Base-by-base conservation (phyloP, 129 eudicot genomes). In the Mikania micrantha region DNA sequence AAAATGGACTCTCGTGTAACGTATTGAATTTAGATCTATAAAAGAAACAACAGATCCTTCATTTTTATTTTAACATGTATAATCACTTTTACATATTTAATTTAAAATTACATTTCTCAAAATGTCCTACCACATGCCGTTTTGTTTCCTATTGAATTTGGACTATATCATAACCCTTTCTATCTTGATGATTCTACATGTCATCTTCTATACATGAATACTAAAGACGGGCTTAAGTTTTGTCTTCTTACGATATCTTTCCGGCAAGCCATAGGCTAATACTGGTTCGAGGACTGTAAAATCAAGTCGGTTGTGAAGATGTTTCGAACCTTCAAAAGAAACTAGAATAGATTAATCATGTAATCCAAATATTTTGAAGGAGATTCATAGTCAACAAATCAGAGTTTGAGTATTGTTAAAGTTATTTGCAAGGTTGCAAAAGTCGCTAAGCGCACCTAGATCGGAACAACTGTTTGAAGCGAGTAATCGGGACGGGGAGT, bases 61-160 rank as follows among this genome's bases (percentile, higher is more conserved):
- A n/a, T n/a, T n/a, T n/a, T n/a, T n/a, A n/a, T n/a, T n/a, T n/a
- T n/a, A n/a, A n/a, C n/a, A n/a, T n/a, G n/a, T n/a, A n/a, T n/a
- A n/a, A n/a, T n/a, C n/a, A n/a, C n/a, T n/a, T n/a, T n/a, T n/a
- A n/a, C n/a, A n/a, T n/a, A n/a, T n/a, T n/a, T n/a, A n/a, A n/a
- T n/a, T n/a, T n/a, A n/a, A n/a, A n/a, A n/a, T n/a, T n/a, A n/a
- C n/a, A n/a, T n/a, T n/a, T n/a, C n/a, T n/a, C n/a, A n/a, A 40
- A 73, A 34, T 76, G 20, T 68, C 64, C 70, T 48, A 36, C 69
- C 70, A 48, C 38, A 76, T 60, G 80, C 80, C 80, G 80, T 48
- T 76, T 76, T 76, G 80, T 76, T 60, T 68, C 75, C 49, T 47
- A 48, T 38, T 60, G 70, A 76, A 45, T 44, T 75, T 75, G 79